Conservation (phyloP, 768 basidiomycete species). For the Cystofilobasidium bisporidii region DNA sequence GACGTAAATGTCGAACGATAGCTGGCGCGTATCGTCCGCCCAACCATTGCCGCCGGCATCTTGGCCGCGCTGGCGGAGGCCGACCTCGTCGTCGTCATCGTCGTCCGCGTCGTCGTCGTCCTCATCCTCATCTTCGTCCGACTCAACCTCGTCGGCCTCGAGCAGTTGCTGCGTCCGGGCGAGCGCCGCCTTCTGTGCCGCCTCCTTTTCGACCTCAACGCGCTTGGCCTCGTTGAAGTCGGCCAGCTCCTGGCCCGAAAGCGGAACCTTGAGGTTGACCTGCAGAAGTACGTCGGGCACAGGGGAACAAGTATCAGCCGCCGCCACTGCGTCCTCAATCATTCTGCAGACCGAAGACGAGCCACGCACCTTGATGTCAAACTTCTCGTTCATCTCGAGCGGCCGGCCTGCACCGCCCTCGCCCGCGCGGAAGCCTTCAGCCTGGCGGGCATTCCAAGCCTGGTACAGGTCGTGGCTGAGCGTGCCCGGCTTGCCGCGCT, state of each 20-base stretch:
- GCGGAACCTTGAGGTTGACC: slow-evolving; percentile 81
- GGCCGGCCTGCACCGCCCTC: slow-evolving; percentile 79
- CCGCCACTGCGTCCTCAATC: no score
- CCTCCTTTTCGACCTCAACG: slow-evolving; percentile 67
- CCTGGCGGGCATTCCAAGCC: slow-evolving; percentile 73
- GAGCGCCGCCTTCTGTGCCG: slow-evolving; percentile 71
- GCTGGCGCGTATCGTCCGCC: slow-evolving; percentile 51
- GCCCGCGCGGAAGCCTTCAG: slow-evolving; percentile 75
- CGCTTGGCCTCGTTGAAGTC: slow-evolving; percentile 66
- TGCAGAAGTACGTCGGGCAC: slow-evolving; percentile 35
- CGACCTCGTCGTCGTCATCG: slow-evolving; percentile 51
- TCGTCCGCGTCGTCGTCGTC: slow-evolving; percentile 36
- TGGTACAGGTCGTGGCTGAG: slow-evolving; percentile 70
- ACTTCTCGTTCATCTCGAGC: slow-evolving; percentile 63
- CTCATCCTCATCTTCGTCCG: slow-evolving; percentile 45
- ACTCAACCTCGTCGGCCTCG: slow-evolving; percentile 75
- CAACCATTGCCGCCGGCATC: slow-evolving; percentile 31
- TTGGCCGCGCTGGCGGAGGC: slow-evolving; percentile 6
- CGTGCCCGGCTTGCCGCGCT: slow-evolving; percentile 67
- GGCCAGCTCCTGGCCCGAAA: slow-evolving; percentile 81
- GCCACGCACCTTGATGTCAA: slow-evolving; percentile 54
- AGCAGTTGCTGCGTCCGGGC: slow-evolving; percentile 77
- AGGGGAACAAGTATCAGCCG: no score
- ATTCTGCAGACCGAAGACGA: no score
- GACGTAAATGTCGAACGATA: slow-evolving; percentile 92